Conservation (phyloP, 768 basidiomycete species). For the Hortiboletus campestris region DNA sequence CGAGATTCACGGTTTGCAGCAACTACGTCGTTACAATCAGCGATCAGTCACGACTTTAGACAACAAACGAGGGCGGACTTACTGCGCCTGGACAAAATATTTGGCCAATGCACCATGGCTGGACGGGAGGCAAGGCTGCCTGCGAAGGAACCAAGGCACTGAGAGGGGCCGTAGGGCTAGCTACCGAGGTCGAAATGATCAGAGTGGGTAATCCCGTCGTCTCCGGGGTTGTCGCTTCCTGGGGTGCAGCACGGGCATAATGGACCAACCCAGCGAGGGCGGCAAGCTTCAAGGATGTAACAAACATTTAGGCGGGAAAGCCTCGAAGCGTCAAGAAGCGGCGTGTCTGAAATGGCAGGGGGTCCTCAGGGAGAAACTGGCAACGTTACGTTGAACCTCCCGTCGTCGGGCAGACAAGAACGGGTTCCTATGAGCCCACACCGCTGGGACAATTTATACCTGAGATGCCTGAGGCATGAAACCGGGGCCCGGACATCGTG, state of each 20-base stretch:
- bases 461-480: too few relatives aligned
- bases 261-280: constrained; percentile 13
- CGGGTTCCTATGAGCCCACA: neutral
- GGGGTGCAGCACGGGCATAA: constrained; percentile 18
- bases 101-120: constrained; percentile 72
- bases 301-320: constrained; percentile 40
- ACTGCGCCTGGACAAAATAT: constrained; percentile 83
- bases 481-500: too few relatives aligned
- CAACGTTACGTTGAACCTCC: neutral
- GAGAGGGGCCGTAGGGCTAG: constrained; percentile 59
- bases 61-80: constrained; percentile 19
- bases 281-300: constrained; percentile 15
- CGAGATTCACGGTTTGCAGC: constrained; percentile 83
- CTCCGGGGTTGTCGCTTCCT: constrained; percentile 13
- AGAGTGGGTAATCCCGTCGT: constrained; percentile 33
- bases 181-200: constrained; percentile 57
- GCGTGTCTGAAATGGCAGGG: neutral
- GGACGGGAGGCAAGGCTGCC: constrained; percentile 58
- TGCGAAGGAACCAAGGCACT: constrained; percentile 62
- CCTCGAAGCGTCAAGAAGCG: neutral
- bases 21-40: constrained; percentile 40
- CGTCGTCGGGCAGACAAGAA: neutral
- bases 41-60: neutral
- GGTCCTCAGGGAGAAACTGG: too few relatives aligned
- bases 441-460: neutral